phyloP scores from a whole-genome alignment of 106 monocot genomes.

The Cymbidium sinense region DNA sequence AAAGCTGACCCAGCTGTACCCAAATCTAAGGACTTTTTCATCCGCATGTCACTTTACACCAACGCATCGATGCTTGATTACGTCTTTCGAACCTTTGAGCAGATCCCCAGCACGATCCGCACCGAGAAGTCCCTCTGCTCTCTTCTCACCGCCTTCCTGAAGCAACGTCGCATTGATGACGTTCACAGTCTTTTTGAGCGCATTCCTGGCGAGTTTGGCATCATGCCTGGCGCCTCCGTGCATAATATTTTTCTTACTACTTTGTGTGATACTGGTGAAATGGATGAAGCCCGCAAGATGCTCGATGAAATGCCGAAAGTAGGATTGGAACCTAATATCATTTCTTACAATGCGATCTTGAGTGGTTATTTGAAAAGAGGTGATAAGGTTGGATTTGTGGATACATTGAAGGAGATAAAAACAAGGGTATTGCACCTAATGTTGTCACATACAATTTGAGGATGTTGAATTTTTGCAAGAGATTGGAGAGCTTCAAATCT shows the following conservation, averaged over 20 bases:
- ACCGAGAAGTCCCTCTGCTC: conserved; percentile 23
- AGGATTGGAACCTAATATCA: conserved; percentile 26
- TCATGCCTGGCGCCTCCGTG: conserved; percentile 23
- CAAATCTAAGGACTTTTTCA: conserved; percentile 19
- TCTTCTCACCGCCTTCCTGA: conserved; percentile 18
- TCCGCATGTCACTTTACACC: conserved; percentile 18
- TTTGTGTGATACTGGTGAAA: conserved; percentile 27
- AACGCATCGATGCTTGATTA: conserved; percentile 17
- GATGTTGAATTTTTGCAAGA: conserved; percentile 22
- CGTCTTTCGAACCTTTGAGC: no score
- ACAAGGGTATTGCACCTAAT: conserved; percentile 24
- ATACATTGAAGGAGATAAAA: conserved; percentile 26
- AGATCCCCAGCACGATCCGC: conserved; percentile 8
- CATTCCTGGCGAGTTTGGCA: conserved; percentile 11
- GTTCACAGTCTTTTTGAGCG: conserved; percentile 15
- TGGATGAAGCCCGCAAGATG: conserved; percentile 22
- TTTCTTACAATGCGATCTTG: conserved; percentile 41
- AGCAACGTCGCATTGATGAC: conserved; percentile 19
- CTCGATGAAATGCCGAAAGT: conserved; percentile 30
- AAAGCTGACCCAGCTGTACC: neutral
- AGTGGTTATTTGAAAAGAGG: no score
- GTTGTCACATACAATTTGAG: no score
- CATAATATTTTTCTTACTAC: conserved; percentile 36
- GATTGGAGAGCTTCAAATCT: conserved; percentile 23
- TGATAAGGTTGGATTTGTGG: no score